Conservation (phyloP, 179 eudicot genomes). For the Spergularia azorica region DNA sequence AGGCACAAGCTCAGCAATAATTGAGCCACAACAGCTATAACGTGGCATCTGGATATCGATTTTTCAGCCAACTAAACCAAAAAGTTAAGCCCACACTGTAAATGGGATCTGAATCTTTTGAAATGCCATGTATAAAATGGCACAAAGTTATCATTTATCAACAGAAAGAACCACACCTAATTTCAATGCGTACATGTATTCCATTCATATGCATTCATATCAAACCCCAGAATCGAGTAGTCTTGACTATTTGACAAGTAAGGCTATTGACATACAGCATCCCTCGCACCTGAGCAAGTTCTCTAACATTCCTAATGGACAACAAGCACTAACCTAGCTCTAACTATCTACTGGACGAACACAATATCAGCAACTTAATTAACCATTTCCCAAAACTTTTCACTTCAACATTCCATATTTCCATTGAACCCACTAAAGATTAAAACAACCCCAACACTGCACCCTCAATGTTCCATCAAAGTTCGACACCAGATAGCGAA, state of each 20-base stretch:
- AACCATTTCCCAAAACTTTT: background rate
- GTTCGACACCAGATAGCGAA: background rate
- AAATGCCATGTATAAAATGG: background rate
- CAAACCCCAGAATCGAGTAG: background rate
- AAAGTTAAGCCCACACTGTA: too few relatives aligned
- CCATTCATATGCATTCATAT: background rate
- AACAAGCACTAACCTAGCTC: background rate
- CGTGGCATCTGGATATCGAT: too few relatives aligned
- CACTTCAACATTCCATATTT: background rate
- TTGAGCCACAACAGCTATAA: too few relatives aligned
- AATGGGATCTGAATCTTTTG: background rate
- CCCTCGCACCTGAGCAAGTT: too few relatives aligned
- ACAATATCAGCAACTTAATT: background rate
- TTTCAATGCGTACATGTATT: background rate
- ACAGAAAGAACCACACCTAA: background rate
- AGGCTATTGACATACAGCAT: background rate
- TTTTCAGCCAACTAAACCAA: too few relatives aligned
- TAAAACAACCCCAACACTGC: background rate
- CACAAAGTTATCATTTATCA: background rate
- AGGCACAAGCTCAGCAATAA: too few relatives aligned
- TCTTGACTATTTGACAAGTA: background rate
- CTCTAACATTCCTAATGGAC: background rate
- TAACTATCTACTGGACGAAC: background rate
- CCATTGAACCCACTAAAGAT: background rate
- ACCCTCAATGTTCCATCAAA: background rate